These are phyloP conservation scores for Penicillium digitatum DNA, from an alignment of 2,329 filamentous ascomycete species.

Conservation along the genomic window DNA sequence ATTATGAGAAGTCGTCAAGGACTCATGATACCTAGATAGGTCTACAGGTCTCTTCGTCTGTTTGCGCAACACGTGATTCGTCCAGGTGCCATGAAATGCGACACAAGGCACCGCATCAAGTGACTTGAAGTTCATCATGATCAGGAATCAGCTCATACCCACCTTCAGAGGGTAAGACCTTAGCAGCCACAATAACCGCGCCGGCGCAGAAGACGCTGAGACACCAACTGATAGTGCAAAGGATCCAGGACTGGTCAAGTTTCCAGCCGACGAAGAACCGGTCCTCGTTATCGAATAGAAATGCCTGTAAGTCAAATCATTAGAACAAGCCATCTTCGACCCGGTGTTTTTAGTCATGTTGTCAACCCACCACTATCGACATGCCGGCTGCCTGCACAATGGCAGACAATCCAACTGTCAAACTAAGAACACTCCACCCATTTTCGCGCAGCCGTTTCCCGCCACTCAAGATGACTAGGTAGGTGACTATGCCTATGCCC, in stretches of 20 bases:
- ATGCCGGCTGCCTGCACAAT: constrained; percentile 71
- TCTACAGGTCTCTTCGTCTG: background rate
- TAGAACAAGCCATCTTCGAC: background rate
- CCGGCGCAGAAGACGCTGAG: constrained; percentile 51
- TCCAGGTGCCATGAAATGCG: background rate
- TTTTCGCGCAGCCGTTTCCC: constrained; percentile 74
- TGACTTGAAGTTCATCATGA: constrained; percentile 19
- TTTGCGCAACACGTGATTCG: background rate
- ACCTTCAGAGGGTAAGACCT: constrained; percentile 70
- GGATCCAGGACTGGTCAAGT: constrained; percentile 73
- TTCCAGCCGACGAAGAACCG: constrained; percentile 80
- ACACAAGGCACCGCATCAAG: background rate
- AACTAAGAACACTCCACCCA: constrained; percentile 74
- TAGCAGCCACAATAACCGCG: constrained; percentile 63
- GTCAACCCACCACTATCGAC: constrained; percentile 69
- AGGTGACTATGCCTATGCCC: constrained; percentile 74
- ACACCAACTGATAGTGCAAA: constrained; percentile 62
- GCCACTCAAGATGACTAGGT: constrained; percentile 70
- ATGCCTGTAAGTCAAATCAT: constrained; percentile 55
- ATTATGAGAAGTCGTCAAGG: background rate
- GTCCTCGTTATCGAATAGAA: constrained; percentile 76
- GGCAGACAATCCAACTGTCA: constrained; percentile 62
- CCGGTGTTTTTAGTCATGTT: background rate
- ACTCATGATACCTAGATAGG: background rate
- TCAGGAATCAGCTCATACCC: constrained; percentile 75